Evolutionary conservation across 352 stramenopile genomes (phyloP).

Genomic region (Globisporangium lucens): DNA sequence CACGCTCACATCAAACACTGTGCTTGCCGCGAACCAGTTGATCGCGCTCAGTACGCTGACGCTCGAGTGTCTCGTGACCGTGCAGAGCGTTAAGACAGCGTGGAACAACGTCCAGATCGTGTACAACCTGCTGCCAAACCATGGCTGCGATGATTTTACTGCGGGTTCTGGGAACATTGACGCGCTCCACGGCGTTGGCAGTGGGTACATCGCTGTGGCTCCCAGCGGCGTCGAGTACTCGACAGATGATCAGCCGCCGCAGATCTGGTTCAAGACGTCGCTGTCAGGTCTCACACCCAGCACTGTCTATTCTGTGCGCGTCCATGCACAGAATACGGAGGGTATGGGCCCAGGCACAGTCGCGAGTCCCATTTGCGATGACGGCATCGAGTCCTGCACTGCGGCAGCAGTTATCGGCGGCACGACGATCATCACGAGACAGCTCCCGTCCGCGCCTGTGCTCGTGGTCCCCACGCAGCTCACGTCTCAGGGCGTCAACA

Average conservation of each 20-base stretch:
- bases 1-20: conserved; percentile 32
- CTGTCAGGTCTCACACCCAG: conserved; percentile 43
- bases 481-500: conserved; percentile 18
- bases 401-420: conserved; percentile 8
- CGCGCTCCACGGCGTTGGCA: conserved; percentile 39
- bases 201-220: conserved; percentile 36
- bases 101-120: conserved; percentile 38
- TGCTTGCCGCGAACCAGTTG: conserved; percentile 35
- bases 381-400: conserved; percentile 78
- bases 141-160: conserved; percentile 71
- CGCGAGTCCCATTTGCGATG: conserved; percentile 86
- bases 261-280: conserved; percentile 22
- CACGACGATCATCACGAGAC: conserved; percentile 43
- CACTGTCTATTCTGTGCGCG: conserved; percentile 69
- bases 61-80: conserved; percentile 48
- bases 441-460: conserved; percentile 49
- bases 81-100: conserved; percentile 30
- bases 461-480: conserved; percentile 55
- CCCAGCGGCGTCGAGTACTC: conserved; percentile 15
- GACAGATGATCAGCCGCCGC: conserved; percentile 1
- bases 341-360: conserved; percentile 54
- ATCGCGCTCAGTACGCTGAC: conserved; percentile 41
- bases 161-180: conserved; percentile 32
- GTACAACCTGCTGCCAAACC: conserved; percentile 40
- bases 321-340: conserved; percentile 85